Evolutionary conservation across 495 filamentous ascomycete species (phyloP).

Genomic region (Coniosporium apollinis): DNA sequence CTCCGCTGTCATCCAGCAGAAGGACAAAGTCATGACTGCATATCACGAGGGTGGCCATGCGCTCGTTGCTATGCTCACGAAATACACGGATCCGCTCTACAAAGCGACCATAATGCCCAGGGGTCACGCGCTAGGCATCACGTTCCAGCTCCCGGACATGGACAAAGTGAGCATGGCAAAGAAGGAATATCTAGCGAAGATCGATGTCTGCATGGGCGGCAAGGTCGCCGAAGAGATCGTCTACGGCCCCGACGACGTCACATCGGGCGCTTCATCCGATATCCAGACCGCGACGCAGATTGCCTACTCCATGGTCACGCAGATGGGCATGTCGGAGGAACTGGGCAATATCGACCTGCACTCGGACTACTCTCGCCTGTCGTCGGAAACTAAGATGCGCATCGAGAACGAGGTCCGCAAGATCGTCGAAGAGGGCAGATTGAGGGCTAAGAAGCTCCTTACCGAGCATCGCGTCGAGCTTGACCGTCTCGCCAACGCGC

Average conservation of each 20-base stretch:
- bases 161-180: constrained; percentile 70
- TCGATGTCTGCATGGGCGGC: constrained; percentile 76
- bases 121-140: constrained; percentile 70
- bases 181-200: constrained; percentile 51
- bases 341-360: constrained; percentile 81
- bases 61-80: constrained; percentile 67
- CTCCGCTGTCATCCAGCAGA: constrained; percentile 71
- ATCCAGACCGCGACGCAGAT: constrained; percentile 60
- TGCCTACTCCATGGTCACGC: constrained; percentile 73
- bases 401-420: constrained; percentile 78
- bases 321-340: constrained; percentile 71
- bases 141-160: constrained; percentile 70
- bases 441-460: constrained; percentile 57
- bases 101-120: constrained; percentile 95
- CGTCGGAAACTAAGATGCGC: constrained; percentile 62
- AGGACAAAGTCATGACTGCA: constrained; percentile 77
- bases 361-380: constrained; percentile 61
- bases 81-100: constrained; percentile 59
- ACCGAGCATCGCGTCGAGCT: constrained; percentile 59
- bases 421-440: constrained; percentile 64
- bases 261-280: constrained; percentile 49
- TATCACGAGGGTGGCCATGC: constrained; percentile 97
- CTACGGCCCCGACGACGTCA: constrained; percentile 74
- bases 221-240: constrained; percentile 90
- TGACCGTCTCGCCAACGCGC: constrained; percentile 67